Percentiles rank a stretch among this genome's conserved stretches.
These are phyloP conservation scores for Kodamaea lidongshanica DNA, from an alignment of 805 yeast genomes.

Conservation along the genomic window DNA sequence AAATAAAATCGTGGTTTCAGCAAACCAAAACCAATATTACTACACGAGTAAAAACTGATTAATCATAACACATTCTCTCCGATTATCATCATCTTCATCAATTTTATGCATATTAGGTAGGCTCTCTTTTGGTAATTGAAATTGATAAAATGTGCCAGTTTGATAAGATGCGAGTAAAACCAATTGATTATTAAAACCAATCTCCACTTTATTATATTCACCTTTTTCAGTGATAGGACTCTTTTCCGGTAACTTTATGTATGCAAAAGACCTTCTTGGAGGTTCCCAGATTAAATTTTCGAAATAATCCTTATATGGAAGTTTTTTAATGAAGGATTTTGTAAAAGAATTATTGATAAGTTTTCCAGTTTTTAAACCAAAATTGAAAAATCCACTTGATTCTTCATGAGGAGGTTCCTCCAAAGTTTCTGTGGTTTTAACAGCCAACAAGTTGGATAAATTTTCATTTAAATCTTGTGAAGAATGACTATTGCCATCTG, in stretches of 20 bases:
- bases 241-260: slow-evolving; percentile 31
- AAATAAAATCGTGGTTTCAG: too few relatives aligned
- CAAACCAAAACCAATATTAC: too few relatives aligned
- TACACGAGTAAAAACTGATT: slow-evolving; percentile 18
- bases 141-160: slow-evolving; percentile 34
- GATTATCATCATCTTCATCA: slow-evolving; percentile 14
- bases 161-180: slow-evolving; percentile 34
- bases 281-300: slow-evolving; percentile 39
- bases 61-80: slow-evolving; percentile 29
- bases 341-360: slow-evolving; percentile 32
- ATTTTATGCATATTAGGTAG: neutral
- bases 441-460: slow-evolving; percentile 31
- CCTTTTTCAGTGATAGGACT: slow-evolving; percentile 11
- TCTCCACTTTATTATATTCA: slow-evolving; percentile 22
- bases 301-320: slow-evolving; percentile 37
- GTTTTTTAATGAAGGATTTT: slow-evolving; percentile 29
- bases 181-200: slow-evolving; percentile 31
- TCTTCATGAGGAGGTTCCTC: slow-evolving; percentile 8
- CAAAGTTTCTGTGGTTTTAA: slow-evolving; percentile 15
- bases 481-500: slow-evolving; percentile 16
- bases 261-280: slow-evolving; percentile 38
- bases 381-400: slow-evolving; percentile 12
- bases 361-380: slow-evolving; percentile 20
- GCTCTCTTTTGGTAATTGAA: slow-evolving; percentile 23
- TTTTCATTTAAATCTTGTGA: slow-evolving; percentile 40